Base-by-base conservation (phyloP, 495 filamentous ascomycete genomes). In the Hypoxylon intermedium region DNA sequence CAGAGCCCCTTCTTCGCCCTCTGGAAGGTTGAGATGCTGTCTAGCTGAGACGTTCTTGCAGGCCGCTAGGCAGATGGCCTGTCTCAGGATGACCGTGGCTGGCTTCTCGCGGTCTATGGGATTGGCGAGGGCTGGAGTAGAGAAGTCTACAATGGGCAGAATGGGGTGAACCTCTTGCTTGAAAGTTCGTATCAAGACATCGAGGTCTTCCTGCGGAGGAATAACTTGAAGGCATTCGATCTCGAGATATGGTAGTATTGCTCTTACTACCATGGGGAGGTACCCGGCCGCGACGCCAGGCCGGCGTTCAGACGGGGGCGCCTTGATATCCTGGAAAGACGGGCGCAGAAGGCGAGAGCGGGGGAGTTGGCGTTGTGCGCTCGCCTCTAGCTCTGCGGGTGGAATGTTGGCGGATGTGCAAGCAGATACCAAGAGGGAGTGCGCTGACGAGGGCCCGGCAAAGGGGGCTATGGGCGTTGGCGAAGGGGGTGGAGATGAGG, bases 61-160 rank as follows among this genome's bases (percentile, higher is more conserved):
- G 38, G 65, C 76, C 53, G 44, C 79, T 49, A 60, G 66, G 63
- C 47, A 78, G 13, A 82, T 76, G 15, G 51, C 67, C 51, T 73
- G 67, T 58, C 69, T 44, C 43, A 70, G 50, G 21, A 74, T 19
- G 28, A 71, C 55, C 9, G 38, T 43, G 5, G 59, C 45, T 23
- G 60, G 53, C 2, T 53, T 57, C 9, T 58, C 60, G 18, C 53
- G 33, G 9, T 36, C 47, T 4, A 49, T 15, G 15, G 62, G 52
- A 26, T 62, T 54, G 3, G 55, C 31, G 15, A 60, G 33, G 19
- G 36, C 26, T 12, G 26, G 26, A 2, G 46, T 56, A n/a, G 33
- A 18, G 26, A 59, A 70, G 23, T 74, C 60, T 9, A 74, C 59
- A 5, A 74, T 55, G 2, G 69, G 69, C 13, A 74, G 44, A 19